These are phyloP conservation scores for Coemansia sp. DNA, from an alignment of 192 early-diverging fungal genomes.

Conservation along the genomic window DNA sequence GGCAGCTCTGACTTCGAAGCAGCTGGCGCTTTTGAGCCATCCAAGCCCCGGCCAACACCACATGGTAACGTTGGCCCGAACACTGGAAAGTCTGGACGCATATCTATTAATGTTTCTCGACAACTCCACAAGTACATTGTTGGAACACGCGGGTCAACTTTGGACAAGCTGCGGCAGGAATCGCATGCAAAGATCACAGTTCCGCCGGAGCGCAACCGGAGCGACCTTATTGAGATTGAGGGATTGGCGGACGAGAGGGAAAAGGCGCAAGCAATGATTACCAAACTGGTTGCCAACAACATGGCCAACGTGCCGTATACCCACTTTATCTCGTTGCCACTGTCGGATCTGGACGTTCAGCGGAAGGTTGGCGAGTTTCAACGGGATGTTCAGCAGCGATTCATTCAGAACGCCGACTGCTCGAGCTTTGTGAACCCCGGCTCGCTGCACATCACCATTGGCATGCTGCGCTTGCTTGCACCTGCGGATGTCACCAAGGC, in stretches of 20 bases:
- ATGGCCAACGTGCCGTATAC: constrained; percentile 26
- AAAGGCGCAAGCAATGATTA: constrained; percentile 12
- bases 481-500: constrained; percentile 10
- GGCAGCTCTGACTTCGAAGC: neutral
- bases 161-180: neutral
- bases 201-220: constrained; percentile 5
- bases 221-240: constrained; percentile 20
- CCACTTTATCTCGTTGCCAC: constrained; percentile 39
- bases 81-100: neutral
- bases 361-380: constrained; percentile 23
- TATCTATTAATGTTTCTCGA: constrained; percentile 2
- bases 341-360: constrained; percentile 20
- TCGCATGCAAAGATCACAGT: constrained; percentile 22
- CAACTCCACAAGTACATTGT: constrained; percentile 22
- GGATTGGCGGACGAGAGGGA: constrained; percentile 9
- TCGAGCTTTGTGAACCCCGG: constrained; percentile 15
- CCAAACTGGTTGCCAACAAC: constrained; percentile 9
- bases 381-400: neutral
- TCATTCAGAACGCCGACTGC: neutral
- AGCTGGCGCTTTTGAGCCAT: neutral
- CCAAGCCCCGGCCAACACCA: neutral
- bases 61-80: neutral
- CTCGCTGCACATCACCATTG: constrained; percentile 32
- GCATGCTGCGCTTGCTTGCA: constrained; percentile 37
- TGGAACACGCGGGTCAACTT: neutral